A percentile compares a stretch with the other conserved stretches of the same genome.
These are phyloP conservation scores for Rhodosporidiobolus odoratus DNA, from an alignment of 768 basidiomycete species.

Conservation along the genomic window DNA sequence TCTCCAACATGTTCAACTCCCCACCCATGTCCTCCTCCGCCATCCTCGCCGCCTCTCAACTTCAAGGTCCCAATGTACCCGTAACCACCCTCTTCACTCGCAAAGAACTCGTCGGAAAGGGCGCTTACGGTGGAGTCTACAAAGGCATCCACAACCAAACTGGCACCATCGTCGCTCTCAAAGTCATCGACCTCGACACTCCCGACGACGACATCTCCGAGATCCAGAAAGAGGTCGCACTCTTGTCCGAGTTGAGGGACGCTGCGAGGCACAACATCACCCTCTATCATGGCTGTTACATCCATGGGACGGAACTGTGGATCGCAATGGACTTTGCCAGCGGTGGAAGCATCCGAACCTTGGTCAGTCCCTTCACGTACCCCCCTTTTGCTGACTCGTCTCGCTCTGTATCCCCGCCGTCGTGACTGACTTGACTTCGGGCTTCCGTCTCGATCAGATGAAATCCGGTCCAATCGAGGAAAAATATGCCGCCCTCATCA, in stretches of 20 bases:
- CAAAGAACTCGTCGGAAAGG: conserved; percentile 56
- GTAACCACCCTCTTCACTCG: conserved; percentile 19
- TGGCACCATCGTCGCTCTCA: conserved; percentile 86
- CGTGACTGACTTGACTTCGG: neutral
- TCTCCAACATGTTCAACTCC: neutral
- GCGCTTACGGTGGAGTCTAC: conserved; percentile 92
- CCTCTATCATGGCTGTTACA: conserved; percentile 91
- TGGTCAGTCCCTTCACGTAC: conserved; percentile 48
- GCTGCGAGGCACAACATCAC: conserved; percentile 83
- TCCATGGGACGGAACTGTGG: conserved; percentile 94
- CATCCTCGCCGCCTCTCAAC: conserved; percentile 14
- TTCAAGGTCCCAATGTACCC: neutral
- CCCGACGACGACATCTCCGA: conserved; percentile 93
- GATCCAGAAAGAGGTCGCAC: conserved; percentile 91
- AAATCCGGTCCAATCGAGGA: conserved; percentile 84
- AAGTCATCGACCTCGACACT: conserved; percentile 96
- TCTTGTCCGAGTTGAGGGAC: conserved; percentile 74
- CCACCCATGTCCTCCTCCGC: neutral
- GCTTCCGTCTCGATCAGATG: conserved; percentile 52
- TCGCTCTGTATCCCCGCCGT: neutral
- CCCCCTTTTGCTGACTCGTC: neutral
- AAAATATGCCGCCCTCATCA: conserved; percentile 77
- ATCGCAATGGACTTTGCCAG: conserved; percentile 98
- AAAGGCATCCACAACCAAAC: conserved; percentile 74
- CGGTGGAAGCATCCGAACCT: conserved; percentile 84